Base-by-base conservation (phyloP, 2,329 filamentous ascomycete species). In the Epichloe scottii region DNA sequence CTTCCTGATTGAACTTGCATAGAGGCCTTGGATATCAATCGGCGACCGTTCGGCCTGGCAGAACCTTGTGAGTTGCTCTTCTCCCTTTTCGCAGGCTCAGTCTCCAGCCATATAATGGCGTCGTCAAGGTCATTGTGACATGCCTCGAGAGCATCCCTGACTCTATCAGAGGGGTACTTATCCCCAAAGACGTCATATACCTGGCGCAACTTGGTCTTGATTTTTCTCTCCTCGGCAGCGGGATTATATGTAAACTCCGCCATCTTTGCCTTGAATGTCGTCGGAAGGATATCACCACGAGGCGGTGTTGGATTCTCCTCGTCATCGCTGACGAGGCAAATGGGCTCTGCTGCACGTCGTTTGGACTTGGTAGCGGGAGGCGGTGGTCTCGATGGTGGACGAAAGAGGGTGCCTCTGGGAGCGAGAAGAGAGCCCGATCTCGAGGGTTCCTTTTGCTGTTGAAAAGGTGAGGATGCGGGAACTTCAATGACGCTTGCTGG, bases 391-490 rank as follows among this genome's bases (percentile, higher is more conserved):
- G 66, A 62, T 3, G 71, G 75, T 39, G 78, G 72, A 56, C 79
- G 77, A 60, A 86, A 91, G 10, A 75, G 66, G 0, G 89, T 94
- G 6, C 89, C 86, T 44, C 82, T 77, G 30, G 89, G 87, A 37
- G 87, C 86, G 72, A 94, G 85, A 43, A 79, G 68, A 55, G 73
- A 81, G 21, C 76, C 78, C 26, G 71, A 53, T 46, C 57, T 57
- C 26, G 61, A 51, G 30, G 59, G 52, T 48, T 60, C 58, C 50
- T 59, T 64, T 63, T 58, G 62, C 59, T 58, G 62, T 59, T 59
- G 77, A 52, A 83, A 75, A 2, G 89, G 90, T 1, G 91, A 96
- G 3, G 90, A 96, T n/a, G 88, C 87, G 33, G 85, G 83, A 3
- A 96, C 90, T 65, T 95, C 90, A 51, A 96, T 63, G 17, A 71